Evolutionary conservation across 169 alveolate genomes (phyloP).

Genomic region (Neospora caninum): DNA sequence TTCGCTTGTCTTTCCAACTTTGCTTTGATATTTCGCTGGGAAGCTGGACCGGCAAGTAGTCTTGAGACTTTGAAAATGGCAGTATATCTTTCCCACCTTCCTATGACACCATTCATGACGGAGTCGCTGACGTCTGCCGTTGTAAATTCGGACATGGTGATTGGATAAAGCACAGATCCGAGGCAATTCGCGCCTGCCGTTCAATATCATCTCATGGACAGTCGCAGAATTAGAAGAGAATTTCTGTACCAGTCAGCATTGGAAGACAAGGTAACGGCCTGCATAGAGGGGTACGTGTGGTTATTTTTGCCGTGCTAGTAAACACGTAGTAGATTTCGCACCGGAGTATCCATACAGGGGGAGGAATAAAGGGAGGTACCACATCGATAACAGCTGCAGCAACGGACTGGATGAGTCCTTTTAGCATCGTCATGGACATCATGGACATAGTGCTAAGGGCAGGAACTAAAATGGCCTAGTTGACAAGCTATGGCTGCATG

Average conservation of each 20-base stretch:
- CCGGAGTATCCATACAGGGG: constrained; percentile 72
- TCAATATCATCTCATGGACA: not conserved
- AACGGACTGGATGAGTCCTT: constrained; percentile 80
- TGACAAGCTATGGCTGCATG: not conserved
- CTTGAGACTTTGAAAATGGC: too few species aligned
- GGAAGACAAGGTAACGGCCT: constrained; percentile 89
- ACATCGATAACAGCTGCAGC: constrained; percentile 81
- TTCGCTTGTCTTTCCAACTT: constrained; percentile 85
- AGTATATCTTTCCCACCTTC: constrained; percentile 62
- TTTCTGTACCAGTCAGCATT: constrained; percentile 83
- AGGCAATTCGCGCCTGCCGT: constrained; percentile 78
- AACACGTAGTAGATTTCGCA: not conserved
- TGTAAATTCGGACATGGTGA: constrained; percentile 83
- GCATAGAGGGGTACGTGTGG: not conserved
- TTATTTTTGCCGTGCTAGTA: not conserved
- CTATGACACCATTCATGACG: constrained; percentile 82
- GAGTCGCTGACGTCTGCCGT: constrained; percentile 86
- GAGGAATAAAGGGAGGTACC: constrained; percentile 85
- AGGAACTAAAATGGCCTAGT: constrained; percentile 70
- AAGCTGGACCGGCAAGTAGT: constrained; percentile 65
- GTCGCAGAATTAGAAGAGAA: not conserved
- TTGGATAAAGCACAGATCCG: constrained; percentile 86
- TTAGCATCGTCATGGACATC: constrained; percentile 80
- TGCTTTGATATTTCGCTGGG: constrained; percentile 85
- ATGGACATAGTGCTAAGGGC: constrained; percentile 79